These are phyloP conservation scores for Peronosclerospora sorghi DNA, from an alignment of 352 stramenopile species.

Conservation along the genomic window DNA sequence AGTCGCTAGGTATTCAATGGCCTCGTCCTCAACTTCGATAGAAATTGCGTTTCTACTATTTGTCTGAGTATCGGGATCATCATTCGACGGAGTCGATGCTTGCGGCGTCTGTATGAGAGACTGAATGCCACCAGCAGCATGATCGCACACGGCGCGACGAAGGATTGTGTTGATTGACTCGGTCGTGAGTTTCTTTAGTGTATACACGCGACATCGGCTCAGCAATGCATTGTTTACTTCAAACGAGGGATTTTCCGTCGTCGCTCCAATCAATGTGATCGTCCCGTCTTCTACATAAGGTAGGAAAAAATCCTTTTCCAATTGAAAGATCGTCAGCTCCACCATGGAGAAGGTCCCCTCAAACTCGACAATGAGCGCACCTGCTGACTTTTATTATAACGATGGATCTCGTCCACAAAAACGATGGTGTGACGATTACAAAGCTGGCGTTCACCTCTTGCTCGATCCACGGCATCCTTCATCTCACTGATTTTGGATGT, in stretches of 20 bases:
- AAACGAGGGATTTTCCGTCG: conserved; percentile 85
- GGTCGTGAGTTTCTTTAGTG: conserved; percentile 51
- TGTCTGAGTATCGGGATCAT: neutral
- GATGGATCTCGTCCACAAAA: conserved; percentile 85
- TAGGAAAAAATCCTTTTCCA: conserved; percentile 65
- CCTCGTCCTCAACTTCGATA: conserved; percentile 41
- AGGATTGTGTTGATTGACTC: conserved; percentile 64
- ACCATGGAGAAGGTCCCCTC: neutral
- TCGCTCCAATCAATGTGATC: conserved; percentile 83
- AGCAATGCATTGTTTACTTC: conserved; percentile 81
- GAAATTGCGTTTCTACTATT: neutral
- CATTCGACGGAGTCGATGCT: neutral
- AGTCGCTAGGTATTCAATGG: conserved; percentile 53
- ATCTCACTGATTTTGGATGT: conserved; percentile 65
- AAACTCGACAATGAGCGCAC: too few relatives aligned
- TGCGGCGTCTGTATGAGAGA: conserved; percentile 14
- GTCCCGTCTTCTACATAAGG: conserved; percentile 70
- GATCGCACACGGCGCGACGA: conserved; percentile 35
- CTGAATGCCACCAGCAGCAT: conserved; percentile 17
- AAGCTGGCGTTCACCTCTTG: conserved; percentile 49
- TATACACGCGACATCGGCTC: conserved; percentile 71
- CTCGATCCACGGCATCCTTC: conserved; percentile 64
- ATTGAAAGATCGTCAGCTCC: neutral
- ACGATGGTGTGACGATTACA: conserved; percentile 61
- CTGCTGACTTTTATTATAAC: conserved; percentile 84